Base-by-base conservation (phyloP, 2,329 filamentous ascomycete species). In the Rhynchosporium graminicola region DNA sequence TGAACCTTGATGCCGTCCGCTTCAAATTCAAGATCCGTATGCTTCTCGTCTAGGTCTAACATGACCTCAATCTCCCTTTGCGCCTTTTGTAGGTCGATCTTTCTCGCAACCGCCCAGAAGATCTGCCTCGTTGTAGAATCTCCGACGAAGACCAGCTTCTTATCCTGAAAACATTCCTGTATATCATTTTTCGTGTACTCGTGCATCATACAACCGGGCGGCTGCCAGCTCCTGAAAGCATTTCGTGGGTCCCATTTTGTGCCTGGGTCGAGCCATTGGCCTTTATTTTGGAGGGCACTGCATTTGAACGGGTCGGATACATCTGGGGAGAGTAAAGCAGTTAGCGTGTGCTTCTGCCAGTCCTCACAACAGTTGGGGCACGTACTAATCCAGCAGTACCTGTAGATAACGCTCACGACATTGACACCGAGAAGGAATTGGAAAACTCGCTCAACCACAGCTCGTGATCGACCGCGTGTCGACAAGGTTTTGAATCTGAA, bases 111-210 rank as follows among this genome's bases (percentile, higher is more conserved):
- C 56, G 83, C 82, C 80, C 83, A 87, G 71, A 84, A 89, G 5
- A 87, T 73, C 67, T 87, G 82, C 12, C 86, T 80, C 7, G 82
- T 80, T 0, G 81, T 83, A 1, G 83, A 83, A 71, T 89, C 86
- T 43, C 87, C 86, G 31, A 82, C 78, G 66, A 89, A 85, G 15
- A 86, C 77, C n/a, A 88, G 69, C 56, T 78, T 79, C 7, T 79
- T 80, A 13, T 77, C 75, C 2, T 74, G 74, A 28, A 87, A 77
- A 69, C 87, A 89, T 51, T 75, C 73, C 20, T 76, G 73, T 46
- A 87, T 78, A 43, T 85, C 82, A n/a, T 78, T 71, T 5, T 73
- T 70, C 8, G 78, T 77, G 73, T 87, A 87, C 59, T 81, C 75
- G 63, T 83, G 80, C 69, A 87, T 77, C 63, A 83, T 80, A 73